Base-by-base conservation (phyloP, 2,329 filamentous ascomycete species). In the Cadophora sp. region DNA sequence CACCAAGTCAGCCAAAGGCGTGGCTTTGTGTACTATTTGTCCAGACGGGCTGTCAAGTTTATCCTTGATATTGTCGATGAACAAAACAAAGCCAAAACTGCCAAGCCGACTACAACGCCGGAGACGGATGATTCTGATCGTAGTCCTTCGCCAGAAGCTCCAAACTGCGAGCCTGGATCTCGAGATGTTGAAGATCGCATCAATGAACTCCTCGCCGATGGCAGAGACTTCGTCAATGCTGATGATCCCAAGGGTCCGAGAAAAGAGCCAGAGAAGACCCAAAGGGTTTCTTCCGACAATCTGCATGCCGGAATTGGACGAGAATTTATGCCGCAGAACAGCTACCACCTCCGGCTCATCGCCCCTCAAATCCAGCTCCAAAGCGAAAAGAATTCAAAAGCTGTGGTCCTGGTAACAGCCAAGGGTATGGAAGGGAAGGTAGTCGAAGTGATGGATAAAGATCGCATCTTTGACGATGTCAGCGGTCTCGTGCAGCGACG, bases 371-470 rank as follows among this genome's bases (percentile, higher is more conserved):
- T 99, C 68, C 96, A 99, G 79, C 85, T 99, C 55, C 95, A 99
- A 78, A 98, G 96, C 78, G 96, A 99, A 77, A 98, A 97, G 84
- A 98, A 99, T 79, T 91, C 91, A 70, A 97, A 97, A 79, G 92
- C 97, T 67, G 96, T 97, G n/a, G 92, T 97, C 5, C 85, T 99
- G n/a, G 90, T 98, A 58, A 96, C 95, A 3, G 94, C 94, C 31
- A 98, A 98, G 80, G 93, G 94, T 64, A 99, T 99, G 94, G 94
- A 98, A 79, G 87, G 98, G 66, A 98, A 98, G 82, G 92, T 99
- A 12, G 88, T 99, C 24, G 95, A 97, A 73, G 95, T 99, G 75
- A 97, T 98, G 92, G 96, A 99, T 81, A 97, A 97, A 80, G 91
- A 94, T 75, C 88, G 96, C 69, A 88, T 98, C 66, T 94, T 90